Conservation (phyloP, 2,329 filamentous ascomycete species). For the Pestalotiopsis sp. region DNA sequence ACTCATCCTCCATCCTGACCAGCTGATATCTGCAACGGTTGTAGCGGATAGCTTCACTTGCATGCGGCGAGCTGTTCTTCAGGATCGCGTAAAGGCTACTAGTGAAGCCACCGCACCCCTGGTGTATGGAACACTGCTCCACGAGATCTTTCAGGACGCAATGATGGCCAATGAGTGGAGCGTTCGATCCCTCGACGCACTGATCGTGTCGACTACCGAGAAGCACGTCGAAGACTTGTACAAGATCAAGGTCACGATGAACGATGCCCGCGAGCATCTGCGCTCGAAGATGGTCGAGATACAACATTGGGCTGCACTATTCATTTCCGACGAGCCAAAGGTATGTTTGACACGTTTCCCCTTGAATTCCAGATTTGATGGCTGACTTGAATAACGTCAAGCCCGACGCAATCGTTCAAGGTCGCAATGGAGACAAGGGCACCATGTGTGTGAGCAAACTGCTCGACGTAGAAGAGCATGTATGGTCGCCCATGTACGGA, state of each 20-base stretch:
- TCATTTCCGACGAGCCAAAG: conserved; percentile 72
- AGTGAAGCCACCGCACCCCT: conserved; percentile 78
- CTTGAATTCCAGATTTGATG: too few relatives aligned
- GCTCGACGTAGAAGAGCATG: conserved; percentile 94
- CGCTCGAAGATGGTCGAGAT: conserved; percentile 82
- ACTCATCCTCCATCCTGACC: conserved; percentile 90
- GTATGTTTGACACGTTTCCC: conserved; percentile 42
- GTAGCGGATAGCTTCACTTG: conserved; percentile 97
- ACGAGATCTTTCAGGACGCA: conserved; percentile 93
- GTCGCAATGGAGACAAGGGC: conserved; percentile 74
- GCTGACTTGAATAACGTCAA: conserved; percentile 29
- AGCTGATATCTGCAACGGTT: conserved; percentile 91
- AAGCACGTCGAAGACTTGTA: conserved; percentile 89
- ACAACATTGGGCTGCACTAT: conserved; percentile 80
- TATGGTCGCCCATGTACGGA: conserved; percentile 98
- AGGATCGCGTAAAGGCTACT: conserved; percentile 92
- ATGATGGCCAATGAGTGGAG: conserved; percentile 84
- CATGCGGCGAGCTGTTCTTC: conserved; percentile 85
- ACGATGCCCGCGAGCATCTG: conserved; percentile 77
- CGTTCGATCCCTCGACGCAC: conserved; percentile 61
- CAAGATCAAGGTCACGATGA: conserved; percentile 75
- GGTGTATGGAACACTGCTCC: conserved; percentile 90
- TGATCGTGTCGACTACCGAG: conserved; percentile 71
- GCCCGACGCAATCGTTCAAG: conserved; percentile 74
- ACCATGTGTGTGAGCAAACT: conserved; percentile 90